Evolutionary conservation across 257 asterid genomes (phyloP).

Genomic region (Scutellaria baicalensis): DNA sequence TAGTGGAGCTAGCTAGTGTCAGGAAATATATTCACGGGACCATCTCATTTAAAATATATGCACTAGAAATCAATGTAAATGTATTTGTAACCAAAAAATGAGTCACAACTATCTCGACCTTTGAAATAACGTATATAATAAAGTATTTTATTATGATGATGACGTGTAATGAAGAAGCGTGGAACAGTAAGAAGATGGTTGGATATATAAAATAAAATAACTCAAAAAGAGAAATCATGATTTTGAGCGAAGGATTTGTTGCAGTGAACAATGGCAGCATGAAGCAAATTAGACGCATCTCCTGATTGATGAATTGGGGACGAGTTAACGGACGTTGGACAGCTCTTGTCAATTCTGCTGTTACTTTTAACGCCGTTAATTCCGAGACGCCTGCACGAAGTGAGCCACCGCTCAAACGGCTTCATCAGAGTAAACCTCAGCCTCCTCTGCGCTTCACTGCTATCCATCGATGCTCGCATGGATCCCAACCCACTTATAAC

Average conservation of each 20-base stretch:
- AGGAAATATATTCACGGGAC: no score
- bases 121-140: no score
- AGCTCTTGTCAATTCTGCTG: not conserved
- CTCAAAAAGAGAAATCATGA: slow-evolving; percentile 8
- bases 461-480: not conserved
- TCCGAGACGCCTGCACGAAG: not conserved
- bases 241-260: slow-evolving; percentile 8
- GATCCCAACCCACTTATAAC: slow-evolving; percentile 1
- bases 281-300: not conserved
- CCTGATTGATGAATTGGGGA: slow-evolving; percentile 15
- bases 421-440: not conserved
- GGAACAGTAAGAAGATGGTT: not conserved
- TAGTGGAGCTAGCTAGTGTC: no score
- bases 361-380: not conserved
- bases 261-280: slow-evolving; percentile 26
- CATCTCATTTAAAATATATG: no score
- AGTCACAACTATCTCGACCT: no score
- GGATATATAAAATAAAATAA: not conserved
- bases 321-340: slow-evolving; percentile 11
- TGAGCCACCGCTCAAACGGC: slow-evolving; percentile 1
- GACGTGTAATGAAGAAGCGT: not conserved
- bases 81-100: no score
- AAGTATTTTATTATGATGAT: not conserved
- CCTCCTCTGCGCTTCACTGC: not conserved
- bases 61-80: no score